Conservation (phyloP, 192 early-diverging fungal genomes). For the Coemansia pectinata region DNA sequence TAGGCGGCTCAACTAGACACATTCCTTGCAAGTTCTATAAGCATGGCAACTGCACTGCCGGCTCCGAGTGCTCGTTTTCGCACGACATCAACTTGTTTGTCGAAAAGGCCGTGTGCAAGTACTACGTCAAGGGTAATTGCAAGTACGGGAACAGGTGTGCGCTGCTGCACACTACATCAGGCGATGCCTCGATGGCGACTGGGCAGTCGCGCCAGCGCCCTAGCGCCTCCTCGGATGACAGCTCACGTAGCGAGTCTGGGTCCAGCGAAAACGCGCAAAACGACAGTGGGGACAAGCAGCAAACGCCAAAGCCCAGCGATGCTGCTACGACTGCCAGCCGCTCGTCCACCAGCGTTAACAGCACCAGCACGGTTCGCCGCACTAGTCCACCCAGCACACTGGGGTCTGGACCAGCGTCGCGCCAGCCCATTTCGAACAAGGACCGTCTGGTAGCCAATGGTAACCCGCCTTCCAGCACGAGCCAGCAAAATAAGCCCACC, state of each 20-base stretch:
- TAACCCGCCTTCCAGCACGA: neutral
- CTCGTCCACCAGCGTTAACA: constrained; percentile 1
- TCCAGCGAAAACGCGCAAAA: constrained; percentile 20
- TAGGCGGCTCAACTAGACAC: constrained; percentile 58
- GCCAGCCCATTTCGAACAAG: neutral
- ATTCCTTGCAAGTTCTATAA: constrained; percentile 84
- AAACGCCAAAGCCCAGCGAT: constrained; percentile 1
- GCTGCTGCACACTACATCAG: constrained; percentile 36
- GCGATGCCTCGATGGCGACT: constrained; percentile 5
- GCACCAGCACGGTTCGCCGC: neutral
- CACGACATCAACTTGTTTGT: constrained; percentile 66
- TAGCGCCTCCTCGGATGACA: constrained; percentile 7
- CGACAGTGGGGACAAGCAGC: constrained; percentile 2
- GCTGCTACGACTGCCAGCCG: neutral
- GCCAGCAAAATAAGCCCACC: neutral
- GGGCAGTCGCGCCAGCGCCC: constrained; percentile 10
- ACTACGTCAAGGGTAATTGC: constrained; percentile 78
- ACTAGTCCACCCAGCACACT: constrained; percentile 10
- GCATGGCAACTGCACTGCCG: constrained; percentile 74
- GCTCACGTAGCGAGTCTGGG: neutral
- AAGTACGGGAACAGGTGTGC: constrained; percentile 79
- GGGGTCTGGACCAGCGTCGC: neutral
- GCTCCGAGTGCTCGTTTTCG: constrained; percentile 72
- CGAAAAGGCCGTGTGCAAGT: constrained; percentile 71
- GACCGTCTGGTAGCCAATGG: neutral